Evolutionary conservation across 2,329 filamentous ascomycete species (phyloP), one percentile per base, ranked within the genome.

Genomic region (Paraphoma chrysanthemicola): DNA sequence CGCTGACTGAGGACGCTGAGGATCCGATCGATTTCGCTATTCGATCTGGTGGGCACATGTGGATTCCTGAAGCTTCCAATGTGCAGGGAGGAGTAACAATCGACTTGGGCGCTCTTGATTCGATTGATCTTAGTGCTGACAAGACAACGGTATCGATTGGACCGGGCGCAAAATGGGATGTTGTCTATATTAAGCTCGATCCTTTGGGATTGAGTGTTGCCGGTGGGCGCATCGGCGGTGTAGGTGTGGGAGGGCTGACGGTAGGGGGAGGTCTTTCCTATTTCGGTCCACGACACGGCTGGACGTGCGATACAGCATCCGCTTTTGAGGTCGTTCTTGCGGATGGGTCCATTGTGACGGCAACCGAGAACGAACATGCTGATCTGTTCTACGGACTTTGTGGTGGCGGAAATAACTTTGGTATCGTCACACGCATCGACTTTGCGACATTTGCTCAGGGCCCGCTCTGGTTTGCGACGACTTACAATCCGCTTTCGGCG

Each of bases 261-360:
- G 23, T 28, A 8, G 46, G 54, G 7, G 68, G 68, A 28, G 69
- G 69, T 6, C 31, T 70, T 10, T 67, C 59, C 6, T 70, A 57
- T 45, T 65, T 69, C 41, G 53, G 53, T 10, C 46, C 51, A 6
- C 28, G 45, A n/a, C 28, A 62, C 12, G 71, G 71, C 6, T 64
- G 41, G 51, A 51, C 12, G 2, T 60, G 56, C 39, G 54, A 63
- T 31, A 48, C 41, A 9, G 49, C 54, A 11, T 7, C 36, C 17
- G 56, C 56, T 44, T 53, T 71, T 41, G 77, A 83, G 53, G 74
- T 82, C 30, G 77, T 80, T n/a, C 70, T 82, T 14, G 76, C 79
- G 14, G 75, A 77, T 60, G 78, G 76, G 7, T 74, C 66, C 10
- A 70, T 79, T 52, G 70, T 78, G 17, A 73, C 78, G 44, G 79